phyloP scores from a whole-genome alignment of 2,329 filamentous ascomycete species.

The Stagonosporopsis tanaceti region DNA sequence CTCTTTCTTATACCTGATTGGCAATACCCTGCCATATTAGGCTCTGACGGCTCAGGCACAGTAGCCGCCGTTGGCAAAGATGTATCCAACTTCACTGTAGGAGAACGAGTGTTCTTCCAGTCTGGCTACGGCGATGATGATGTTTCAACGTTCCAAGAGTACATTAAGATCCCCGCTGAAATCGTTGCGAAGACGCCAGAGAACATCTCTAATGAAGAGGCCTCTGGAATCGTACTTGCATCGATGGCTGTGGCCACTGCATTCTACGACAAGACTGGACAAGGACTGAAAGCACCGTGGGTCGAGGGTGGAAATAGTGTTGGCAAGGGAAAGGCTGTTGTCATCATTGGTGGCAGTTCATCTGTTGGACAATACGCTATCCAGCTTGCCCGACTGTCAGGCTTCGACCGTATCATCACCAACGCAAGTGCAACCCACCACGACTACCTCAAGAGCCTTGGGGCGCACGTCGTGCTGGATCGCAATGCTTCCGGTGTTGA shows the following conservation, averaged over 20 bases:
- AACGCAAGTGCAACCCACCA: conserved; percentile 43
- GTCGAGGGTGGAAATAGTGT: conserved; percentile 23
- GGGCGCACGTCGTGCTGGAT: conserved; percentile 33
- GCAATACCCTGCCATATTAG: conserved; percentile 54
- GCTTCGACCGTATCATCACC: conserved; percentile 48
- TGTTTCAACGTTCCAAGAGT: conserved; percentile 38
- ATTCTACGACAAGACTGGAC: conserved; percentile 20
- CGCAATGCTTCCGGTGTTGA: conserved; percentile 2
- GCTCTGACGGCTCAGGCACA: conserved; percentile 56
- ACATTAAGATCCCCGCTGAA: conserved; percentile 23
- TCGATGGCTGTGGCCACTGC: conserved; percentile 10
- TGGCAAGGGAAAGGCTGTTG: conserved; percentile 35
- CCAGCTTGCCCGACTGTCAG: conserved; percentile 48
- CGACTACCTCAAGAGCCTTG: conserved; percentile 44
- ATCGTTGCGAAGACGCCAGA: conserved; percentile 40
- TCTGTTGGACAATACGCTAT: conserved; percentile 48
- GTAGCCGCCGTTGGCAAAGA: conserved; percentile 54
- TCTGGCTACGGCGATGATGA: conserved; percentile 30
- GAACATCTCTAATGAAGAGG: conserved; percentile 20
- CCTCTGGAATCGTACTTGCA: conserved; percentile 12
- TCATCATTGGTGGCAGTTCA: conserved; percentile 51
- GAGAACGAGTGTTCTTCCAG: conserved; percentile 44
- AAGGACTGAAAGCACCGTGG: conserved; percentile 13
- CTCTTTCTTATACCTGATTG: conserved; percentile 46
- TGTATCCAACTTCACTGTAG: conserved; percentile 37